These are phyloP conservation scores for Chalaropsis ovoidea DNA, from an alignment of 2,329 filamentous ascomycete genomes.

Conservation along the genomic window DNA sequence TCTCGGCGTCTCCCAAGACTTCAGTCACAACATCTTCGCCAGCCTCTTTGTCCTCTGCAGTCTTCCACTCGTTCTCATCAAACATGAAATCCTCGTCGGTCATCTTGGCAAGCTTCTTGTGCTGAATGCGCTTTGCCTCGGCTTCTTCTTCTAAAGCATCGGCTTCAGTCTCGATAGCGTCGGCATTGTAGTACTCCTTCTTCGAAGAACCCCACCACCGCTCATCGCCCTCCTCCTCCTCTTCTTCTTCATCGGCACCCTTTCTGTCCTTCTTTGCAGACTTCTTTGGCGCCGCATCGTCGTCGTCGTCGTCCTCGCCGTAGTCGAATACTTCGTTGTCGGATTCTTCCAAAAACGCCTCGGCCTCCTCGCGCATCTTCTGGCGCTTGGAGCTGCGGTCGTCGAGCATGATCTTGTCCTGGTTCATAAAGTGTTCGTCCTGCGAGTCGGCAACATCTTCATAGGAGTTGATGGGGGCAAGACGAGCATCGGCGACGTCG, in stretches of 20 bases:
- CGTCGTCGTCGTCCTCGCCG: conserved; percentile 35
- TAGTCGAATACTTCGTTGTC: conserved; percentile 52
- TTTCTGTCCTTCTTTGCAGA: conserved; percentile 28
- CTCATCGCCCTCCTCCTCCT: conserved; percentile 48
- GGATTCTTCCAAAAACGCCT: conserved; percentile 47
- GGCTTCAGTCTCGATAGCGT: conserved; percentile 54
- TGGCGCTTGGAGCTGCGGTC: conserved; percentile 67
- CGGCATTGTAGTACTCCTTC: conserved; percentile 87
- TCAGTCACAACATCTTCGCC: conserved; percentile 60
- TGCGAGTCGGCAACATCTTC: conserved; percentile 88
- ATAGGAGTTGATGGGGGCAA: conserved; percentile 52
- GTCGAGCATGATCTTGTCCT: conserved; percentile 78
- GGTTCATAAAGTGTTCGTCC: conserved; percentile 81
- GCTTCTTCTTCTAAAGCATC: conserved; percentile 81
- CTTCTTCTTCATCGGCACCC: conserved; percentile 49
- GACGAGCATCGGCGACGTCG: conserved; percentile 49
- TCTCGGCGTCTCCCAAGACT: conserved; percentile 70
- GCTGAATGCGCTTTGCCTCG: conserved; percentile 77
- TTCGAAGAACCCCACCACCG: conserved; percentile 80
- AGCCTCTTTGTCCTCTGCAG: conserved; percentile 42
- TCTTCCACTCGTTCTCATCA: conserved; percentile 77
- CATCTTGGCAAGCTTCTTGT: conserved; percentile 85
- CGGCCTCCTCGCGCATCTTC: conserved; percentile 59
- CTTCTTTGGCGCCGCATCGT: conserved; percentile 35
- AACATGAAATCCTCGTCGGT: conserved; percentile 87